These are phyloP conservation scores for Trifolium repens DNA, from an alignment of 306 rosid genomes.

Conservation along the genomic window DNA sequence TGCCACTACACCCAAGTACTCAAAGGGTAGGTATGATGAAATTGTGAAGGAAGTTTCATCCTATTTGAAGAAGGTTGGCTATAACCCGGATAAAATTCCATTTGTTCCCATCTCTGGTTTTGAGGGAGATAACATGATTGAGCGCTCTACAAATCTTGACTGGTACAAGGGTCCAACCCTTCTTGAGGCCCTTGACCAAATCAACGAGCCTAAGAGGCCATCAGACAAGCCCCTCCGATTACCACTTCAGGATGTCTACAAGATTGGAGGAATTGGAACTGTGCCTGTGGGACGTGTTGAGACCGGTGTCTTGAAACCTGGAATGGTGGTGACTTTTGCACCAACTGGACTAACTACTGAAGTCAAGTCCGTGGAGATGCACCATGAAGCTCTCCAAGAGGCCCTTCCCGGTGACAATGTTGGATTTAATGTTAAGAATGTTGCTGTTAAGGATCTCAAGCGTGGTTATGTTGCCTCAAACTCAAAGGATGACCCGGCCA, in stretches of 20 bases:
- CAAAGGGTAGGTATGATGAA: neutral
- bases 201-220: too few species aligned
- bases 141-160: too few species aligned
- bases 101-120: neutral
- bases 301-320: conserved; percentile 1
- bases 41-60: conserved; percentile 20
- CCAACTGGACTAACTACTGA: conserved; percentile 2
- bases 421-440: conserved; percentile 11
- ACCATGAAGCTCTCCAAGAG: conserved; percentile 8
- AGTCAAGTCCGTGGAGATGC: conserved; percentile 11
- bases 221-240: neutral
- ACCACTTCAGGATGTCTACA: conserved; percentile 8
- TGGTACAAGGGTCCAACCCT: too few species aligned
- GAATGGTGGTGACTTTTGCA: neutral
- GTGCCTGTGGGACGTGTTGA: conserved; percentile 10
- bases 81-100: neutral
- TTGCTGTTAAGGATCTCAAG: conserved; percentile 20
- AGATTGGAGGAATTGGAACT: conserved; percentile 18
- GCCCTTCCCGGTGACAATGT: conserved; percentile 1
- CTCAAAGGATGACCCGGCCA: neutral
- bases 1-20: conserved; percentile 17
- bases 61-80: neutral
- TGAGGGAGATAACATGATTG: neutral
- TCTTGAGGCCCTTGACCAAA: too few species aligned
- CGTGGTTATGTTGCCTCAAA: conserved; percentile 9